Conservation (phyloP, 1,284 basidiomycete genomes). For the Vanrija sp. region DNA sequence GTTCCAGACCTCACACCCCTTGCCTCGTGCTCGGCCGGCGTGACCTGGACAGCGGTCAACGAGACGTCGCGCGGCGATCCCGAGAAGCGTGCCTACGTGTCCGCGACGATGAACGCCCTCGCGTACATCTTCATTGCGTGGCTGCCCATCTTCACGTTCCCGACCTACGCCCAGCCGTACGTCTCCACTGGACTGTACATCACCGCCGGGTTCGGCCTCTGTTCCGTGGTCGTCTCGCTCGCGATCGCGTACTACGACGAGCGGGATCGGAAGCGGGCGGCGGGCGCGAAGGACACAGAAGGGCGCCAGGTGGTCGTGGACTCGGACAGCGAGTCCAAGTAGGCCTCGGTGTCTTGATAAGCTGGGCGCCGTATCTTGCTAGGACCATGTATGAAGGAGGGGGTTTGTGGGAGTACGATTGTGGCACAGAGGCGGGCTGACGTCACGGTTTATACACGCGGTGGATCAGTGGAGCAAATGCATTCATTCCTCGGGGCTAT, state of each 20-base stretch:
- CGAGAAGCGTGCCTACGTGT: constrained; percentile 30
- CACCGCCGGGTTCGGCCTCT: constrained; percentile 22
- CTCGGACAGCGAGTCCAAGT: no score
- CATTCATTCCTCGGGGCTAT: no score
- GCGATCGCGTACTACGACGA: constrained; percentile 26
- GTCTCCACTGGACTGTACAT: constrained; percentile 27
- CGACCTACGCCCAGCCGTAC: constrained; percentile 25
- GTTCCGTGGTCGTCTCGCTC: constrained; percentile 16
- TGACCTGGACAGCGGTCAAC: constrained; percentile 27
- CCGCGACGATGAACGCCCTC: constrained; percentile 29
- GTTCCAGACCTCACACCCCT: constrained; percentile 20
- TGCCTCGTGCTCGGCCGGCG: constrained; percentile 16
- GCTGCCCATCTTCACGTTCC: constrained; percentile 34
- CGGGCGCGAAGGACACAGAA: neutral
- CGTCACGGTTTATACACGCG: no score
- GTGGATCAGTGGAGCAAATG: no score
- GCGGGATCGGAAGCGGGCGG: constrained; percentile 12
- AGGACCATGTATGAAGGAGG: no score
- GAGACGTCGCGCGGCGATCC: constrained; percentile 28
- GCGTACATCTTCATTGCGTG: constrained; percentile 31
- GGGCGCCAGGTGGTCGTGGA: no score
- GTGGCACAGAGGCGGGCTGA: no score
- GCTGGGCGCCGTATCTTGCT: no score
- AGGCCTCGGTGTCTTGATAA: no score
- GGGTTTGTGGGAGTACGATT: no score